Percentiles rank a stretch among this genome's conserved stretches.
Evolutionary conservation across 2,329 filamentous ascomycete species (phyloP).

Genomic region (Monascus ruber): DNA sequence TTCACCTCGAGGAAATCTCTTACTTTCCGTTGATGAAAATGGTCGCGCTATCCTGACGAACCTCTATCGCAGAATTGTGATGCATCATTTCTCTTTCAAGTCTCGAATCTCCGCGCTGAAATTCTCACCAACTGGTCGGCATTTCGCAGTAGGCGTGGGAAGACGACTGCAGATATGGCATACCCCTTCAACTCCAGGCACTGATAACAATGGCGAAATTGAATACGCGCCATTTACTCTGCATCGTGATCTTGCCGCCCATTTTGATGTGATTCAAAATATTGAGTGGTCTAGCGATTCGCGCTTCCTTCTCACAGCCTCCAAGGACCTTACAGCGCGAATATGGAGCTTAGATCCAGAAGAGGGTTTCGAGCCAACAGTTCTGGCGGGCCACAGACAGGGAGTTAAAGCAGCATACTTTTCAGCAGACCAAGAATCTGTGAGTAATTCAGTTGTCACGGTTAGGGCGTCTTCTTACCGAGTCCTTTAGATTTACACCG

Average conservation of each 20-base stretch:
- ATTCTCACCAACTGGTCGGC: slow-evolving; percentile 80
- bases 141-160: slow-evolving; percentile 82
- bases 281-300: slow-evolving; percentile 96
- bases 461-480: slow-evolving; percentile 6
- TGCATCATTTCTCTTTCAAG: slow-evolving; percentile 95
- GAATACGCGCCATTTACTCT: slow-evolving; percentile 92
- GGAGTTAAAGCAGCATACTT: slow-evolving; percentile 94
- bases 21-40: slow-evolving; percentile 89
- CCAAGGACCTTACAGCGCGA: slow-evolving; percentile 81
- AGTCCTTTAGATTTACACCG: slow-evolving; percentile 62
- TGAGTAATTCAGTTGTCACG: slow-evolving; percentile 14
- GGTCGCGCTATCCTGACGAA: slow-evolving; percentile 90
- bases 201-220: slow-evolving; percentile 65
- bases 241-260: slow-evolving; percentile 73
- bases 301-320: slow-evolving; percentile 83
- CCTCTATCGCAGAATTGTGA: slow-evolving; percentile 67
- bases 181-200: slow-evolving; percentile 78
- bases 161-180: slow-evolving; percentile 91
- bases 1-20: slow-evolving; percentile 78
- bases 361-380: slow-evolving; percentile 79
- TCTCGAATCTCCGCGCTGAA: slow-evolving; percentile 69
- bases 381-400: slow-evolving; percentile 82
- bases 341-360: slow-evolving; percentile 91
- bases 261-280: slow-evolving; percentile 75
- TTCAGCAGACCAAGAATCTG: slow-evolving; percentile 78